Evolutionary conservation across 257 asterid species (phyloP).

Genomic region (Salvia hispanica): DNA sequence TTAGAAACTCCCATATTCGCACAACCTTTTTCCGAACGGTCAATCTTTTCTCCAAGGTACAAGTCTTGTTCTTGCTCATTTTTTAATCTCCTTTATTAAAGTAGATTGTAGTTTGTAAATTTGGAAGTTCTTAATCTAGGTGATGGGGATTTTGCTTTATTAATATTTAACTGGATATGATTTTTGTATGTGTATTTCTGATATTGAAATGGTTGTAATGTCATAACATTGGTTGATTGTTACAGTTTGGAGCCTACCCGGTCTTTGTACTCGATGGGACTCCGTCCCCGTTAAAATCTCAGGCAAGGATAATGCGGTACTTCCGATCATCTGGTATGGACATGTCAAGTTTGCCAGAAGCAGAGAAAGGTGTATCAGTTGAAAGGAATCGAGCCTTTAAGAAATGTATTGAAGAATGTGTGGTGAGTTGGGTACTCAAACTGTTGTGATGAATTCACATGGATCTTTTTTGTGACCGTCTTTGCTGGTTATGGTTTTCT

Average conservation of each 20-base stretch:
- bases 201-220: slow-evolving; percentile 19
- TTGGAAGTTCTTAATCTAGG: slow-evolving; percentile 5
- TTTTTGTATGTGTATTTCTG: not conserved
- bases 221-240: slow-evolving; percentile 30
- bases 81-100: no score
- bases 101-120: not conserved
- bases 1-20: slow-evolving; percentile 75
- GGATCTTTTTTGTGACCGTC: not conserved
- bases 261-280: slow-evolving; percentile 89
- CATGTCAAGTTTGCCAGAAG: slow-evolving; percentile 49
- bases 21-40: slow-evolving; percentile 80
- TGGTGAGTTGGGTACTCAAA: slow-evolving; percentile 52
- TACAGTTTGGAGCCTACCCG: slow-evolving; percentile 94
- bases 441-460: not conserved
- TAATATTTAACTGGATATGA: slow-evolving; percentile 6
- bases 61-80: not conserved
- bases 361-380: slow-evolving; percentile 65
- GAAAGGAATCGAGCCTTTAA: slow-evolving; percentile 65
- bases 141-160: not conserved
- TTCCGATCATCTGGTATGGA: slow-evolving; percentile 71
- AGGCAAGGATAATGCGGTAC: slow-evolving; percentile 72
- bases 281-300: slow-evolving; percentile 89
- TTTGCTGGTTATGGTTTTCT: not conserved
- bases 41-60: slow-evolving; percentile 85
- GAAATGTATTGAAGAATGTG: slow-evolving; percentile 78